Conservation (phyloP, 2,329 filamentous ascomycete species). For the Pseudogymnoascus sp. region DNA sequence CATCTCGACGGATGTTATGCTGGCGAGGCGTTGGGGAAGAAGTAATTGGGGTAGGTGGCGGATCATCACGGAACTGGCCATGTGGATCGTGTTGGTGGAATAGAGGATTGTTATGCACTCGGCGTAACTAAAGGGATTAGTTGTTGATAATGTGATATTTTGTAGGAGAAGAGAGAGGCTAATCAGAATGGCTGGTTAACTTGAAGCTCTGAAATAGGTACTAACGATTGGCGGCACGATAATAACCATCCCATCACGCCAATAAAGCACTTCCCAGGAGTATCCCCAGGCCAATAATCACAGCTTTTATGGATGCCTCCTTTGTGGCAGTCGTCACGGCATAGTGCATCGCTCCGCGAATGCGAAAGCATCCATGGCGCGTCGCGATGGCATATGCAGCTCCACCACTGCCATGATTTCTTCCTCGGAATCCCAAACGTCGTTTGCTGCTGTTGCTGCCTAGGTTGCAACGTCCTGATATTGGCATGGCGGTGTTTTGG, state of each 20-base stretch:
- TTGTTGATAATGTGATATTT: background rate
- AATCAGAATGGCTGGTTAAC: background rate
- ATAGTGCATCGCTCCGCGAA: background rate
- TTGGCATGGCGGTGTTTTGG: background rate
- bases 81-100: background rate
- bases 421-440: background rate
- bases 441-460: background rate
- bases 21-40: background rate
- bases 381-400: background rate
- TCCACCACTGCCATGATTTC: background rate
- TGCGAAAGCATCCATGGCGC: background rate
- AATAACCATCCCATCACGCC: background rate
- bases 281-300: background rate
- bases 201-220: background rate
- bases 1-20: background rate
- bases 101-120: background rate
- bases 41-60: background rate
- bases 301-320: no score
- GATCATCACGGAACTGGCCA: background rate
- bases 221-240: background rate
- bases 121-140: background rate
- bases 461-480: background rate
- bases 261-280: background rate
- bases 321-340: no score
- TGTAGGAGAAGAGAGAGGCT: background rate